Evolutionary conservation across 805 yeast species (phyloP).

Genomic region (Metschnikowia baotianmanensis): DNA sequence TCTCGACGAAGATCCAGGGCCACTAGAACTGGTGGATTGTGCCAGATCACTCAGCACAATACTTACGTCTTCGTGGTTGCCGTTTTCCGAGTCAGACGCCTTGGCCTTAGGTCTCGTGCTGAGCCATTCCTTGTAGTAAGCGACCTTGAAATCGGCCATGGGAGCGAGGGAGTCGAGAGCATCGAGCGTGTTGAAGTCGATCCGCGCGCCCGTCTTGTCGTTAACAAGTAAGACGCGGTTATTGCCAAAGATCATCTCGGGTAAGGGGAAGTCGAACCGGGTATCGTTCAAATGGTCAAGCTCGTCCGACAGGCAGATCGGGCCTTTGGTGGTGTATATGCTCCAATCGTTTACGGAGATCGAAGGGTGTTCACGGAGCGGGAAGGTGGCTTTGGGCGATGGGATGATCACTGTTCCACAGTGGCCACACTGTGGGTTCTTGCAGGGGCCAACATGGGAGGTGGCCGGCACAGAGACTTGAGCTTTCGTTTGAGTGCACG

Average conservation of each 20-base stretch:
- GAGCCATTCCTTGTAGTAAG: slow-evolving; percentile 85
- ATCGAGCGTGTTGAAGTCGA: slow-evolving; percentile 73
- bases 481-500: neutral
- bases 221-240: slow-evolving; percentile 56
- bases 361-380: slow-evolving; percentile 65
- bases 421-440: slow-evolving; percentile 51
- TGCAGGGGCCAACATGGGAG: slow-evolving; percentile 35
- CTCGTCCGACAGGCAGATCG: slow-evolving; percentile 73
- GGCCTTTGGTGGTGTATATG: slow-evolving; percentile 66
- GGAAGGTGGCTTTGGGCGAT: slow-evolving; percentile 64
- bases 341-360: slow-evolving; percentile 74
- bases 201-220: slow-evolving; percentile 37
- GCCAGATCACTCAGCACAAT: neutral
- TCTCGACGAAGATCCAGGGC: neutral
- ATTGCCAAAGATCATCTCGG: slow-evolving; percentile 97
- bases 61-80: neutral
- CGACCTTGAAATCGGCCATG: slow-evolving; percentile 50
- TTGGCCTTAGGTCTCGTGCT: slow-evolving; percentile 29
- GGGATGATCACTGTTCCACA: slow-evolving; percentile 81
- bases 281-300: slow-evolving; percentile 63
- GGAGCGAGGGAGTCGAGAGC: slow-evolving; percentile 49
- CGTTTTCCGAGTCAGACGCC: neutral
- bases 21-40: neutral
- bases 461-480: slow-evolving; percentile 42
- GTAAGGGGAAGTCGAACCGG: slow-evolving; percentile 73